Conservation (phyloP, 2,329 filamentous ascomycete species). For the Fusarium multiceps region DNA sequence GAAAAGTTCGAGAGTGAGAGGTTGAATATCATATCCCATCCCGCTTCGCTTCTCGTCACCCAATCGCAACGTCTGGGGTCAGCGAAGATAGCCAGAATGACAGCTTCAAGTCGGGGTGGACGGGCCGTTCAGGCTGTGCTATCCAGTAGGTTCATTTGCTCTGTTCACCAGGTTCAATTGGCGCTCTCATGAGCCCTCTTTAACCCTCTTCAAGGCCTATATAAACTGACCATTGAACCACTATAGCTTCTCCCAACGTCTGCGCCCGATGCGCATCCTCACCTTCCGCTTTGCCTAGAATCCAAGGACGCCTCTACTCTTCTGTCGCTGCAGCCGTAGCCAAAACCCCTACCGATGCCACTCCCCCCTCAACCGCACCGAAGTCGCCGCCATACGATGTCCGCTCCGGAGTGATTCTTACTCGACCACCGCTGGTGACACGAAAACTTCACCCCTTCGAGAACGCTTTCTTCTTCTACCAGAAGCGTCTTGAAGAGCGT, state of each 20-base stretch:
- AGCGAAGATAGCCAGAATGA: slow-evolving; percentile 52
- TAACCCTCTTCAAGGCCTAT: slow-evolving; percentile 1
- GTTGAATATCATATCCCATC: slow-evolving; percentile 38
- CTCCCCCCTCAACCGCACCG: slow-evolving; percentile 36
- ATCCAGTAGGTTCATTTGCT: slow-evolving; percentile 57
- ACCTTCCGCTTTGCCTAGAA: slow-evolving; percentile 39
- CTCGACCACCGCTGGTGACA: slow-evolving; percentile 88
- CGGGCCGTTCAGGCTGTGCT: slow-evolving; percentile 61
- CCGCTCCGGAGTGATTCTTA: slow-evolving; percentile 80
- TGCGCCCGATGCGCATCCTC: slow-evolving; percentile 54
- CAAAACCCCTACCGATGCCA: slow-evolving; percentile 28
- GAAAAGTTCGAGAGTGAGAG: slow-evolving; percentile 46
- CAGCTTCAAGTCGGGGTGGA: slow-evolving; percentile 67
- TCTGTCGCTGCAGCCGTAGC: slow-evolving; percentile 44
- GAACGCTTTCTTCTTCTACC: slow-evolving; percentile 94
- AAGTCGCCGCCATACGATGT: slow-evolving; percentile 58
- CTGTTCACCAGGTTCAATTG: slow-evolving; percentile 34
- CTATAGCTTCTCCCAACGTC: slow-evolving; percentile 48
- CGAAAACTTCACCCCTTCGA: slow-evolving; percentile 88
- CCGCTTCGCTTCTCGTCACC: slow-evolving; percentile 29
- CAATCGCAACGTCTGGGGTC: slow-evolving; percentile 29
- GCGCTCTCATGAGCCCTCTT: not conserved
- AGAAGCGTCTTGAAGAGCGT: slow-evolving; percentile 95
- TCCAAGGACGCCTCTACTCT: slow-evolving; percentile 53
- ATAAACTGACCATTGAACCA: slow-evolving; percentile 20